Base-by-base conservation (phyloP, 2,329 filamentous ascomycete species). In the Pseudodiploospora longispora region DNA sequence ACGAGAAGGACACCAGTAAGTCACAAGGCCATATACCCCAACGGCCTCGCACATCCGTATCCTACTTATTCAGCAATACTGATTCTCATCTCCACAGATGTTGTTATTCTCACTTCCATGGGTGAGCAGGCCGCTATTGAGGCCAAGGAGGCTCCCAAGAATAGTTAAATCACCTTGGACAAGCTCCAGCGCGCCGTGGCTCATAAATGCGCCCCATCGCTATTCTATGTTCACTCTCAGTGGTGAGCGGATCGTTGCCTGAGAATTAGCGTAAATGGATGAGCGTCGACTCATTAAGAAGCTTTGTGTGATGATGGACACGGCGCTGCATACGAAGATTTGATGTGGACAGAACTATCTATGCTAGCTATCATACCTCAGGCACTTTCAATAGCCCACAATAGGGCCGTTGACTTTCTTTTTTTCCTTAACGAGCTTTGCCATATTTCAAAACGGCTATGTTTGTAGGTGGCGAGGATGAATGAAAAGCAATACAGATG, bases 1-100 rank as follows among this genome's bases (percentile, higher is more conserved):
- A 94, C n/a, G 84, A 82, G 71, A 96, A 94, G 77, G 90, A 96
- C 62, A 86, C 82, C 71, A 91, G 90, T 95, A 78, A 81, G 89
- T 80, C 53, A 36, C 10, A 7, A 28, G 27, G 7, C 4, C 9
- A 9, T 12, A 19, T 40, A 19, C 19, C 19, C 19, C 8, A 8
- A 38, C 40, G 45, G 19, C 40, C 35, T 30, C 3, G 32, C 12
- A n/a, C 28, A 29, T 34, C 19, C 27, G 29, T 30, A 10, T 27
- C 19, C 6, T 6, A 30, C 10, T 30, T 10, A 30, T 28, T 31
- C 28, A 12, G 7, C n/a, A 41, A 10, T 64, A 52, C 63, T 39
- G 30, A 29, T 7, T 43, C n/a, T 31, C n/a, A 19, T 44, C 30
- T 5, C 52, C 19, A 19, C 19, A 95, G 89, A 89, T 72, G 84